Evolutionary conservation across 805 yeast genomes (phyloP), one percentile per base, ranked within the genome.

Genomic region (Sugiyamaella chiloensis): DNA sequence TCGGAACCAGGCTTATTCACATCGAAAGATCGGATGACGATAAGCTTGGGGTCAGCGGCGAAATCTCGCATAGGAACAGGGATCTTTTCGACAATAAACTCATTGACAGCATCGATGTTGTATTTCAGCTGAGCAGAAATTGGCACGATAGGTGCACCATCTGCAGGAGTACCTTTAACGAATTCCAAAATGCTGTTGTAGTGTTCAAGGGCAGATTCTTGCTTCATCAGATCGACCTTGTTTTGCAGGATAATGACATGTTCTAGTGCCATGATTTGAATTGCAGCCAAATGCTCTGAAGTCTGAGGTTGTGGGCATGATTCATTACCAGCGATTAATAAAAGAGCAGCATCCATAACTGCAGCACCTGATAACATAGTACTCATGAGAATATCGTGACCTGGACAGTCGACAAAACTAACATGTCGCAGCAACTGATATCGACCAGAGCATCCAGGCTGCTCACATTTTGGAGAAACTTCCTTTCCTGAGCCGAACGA

Each of bases 281-380:
- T 93, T 55, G 99, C 99, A 44, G 99, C 99, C 72, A 93, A 79
- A 76, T 93, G 99, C 75, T 93, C 99, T 11, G 96, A 85, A 14
- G 99, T 93, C 75, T 93, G 99, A 37, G 99, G 99, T 76, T 93
- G 99, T 52, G 99, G 99, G 76, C 99, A 93, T 47, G 96, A 81
- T 78, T 93, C 99, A 68, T 93, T 93, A 71, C 98, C 99, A 24
- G 99, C 99, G 66, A 93, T 84, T 57, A 93, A 78, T 64, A 93
- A 75, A 53, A 93, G 75, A 2, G 99, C 99, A 48, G 99, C 99
- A 72, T 93, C 99, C 99, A 93, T 93, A 56, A 93, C 99, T 14
- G 99, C 99, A 30, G 99, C 99, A 67, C 99, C 99, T 40, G 98
- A 90, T 80, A 93, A 83, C 99, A 93, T 93, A 58, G 99, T 93